Conservation (phyloP, 106 monocot species). For the Dendrobium nobile region DNA sequence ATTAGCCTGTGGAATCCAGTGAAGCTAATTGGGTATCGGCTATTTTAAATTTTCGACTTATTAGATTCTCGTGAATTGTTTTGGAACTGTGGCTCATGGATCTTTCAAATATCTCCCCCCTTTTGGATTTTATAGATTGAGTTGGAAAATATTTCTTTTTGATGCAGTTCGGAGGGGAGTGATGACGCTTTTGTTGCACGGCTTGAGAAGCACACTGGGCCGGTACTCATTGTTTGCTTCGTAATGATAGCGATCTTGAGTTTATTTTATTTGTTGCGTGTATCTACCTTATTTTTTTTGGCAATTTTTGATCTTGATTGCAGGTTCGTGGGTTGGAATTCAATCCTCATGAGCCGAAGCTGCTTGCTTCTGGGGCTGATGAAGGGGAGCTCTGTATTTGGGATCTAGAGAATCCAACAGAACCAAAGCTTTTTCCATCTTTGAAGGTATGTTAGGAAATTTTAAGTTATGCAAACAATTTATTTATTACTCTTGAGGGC, state of each 20-base stretch:
- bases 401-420: slow-evolving; percentile 75
- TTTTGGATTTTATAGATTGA: slow-evolving; percentile 1
- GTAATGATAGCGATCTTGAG: not conserved
- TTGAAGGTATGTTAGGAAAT: slow-evolving; percentile 51
- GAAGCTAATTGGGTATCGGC: slow-evolving; percentile 48
- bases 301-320: not conserved
- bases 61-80: not conserved
- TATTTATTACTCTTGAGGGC: not conserved
- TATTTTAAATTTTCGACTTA: not conserved
- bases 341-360: slow-evolving; percentile 48
- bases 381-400: slow-evolving; percentile 90
- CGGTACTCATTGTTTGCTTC: slow-evolving; percentile 34
- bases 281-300: not conserved
- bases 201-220: slow-evolving; percentile 78
- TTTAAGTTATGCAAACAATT: not conserved
- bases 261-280: not conserved
- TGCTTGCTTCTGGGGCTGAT: slow-evolving; percentile 95
- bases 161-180: slow-evolving; percentile 60
- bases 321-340: slow-evolving; percentile 96
- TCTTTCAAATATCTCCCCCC: not conserved
- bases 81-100: not conserved
- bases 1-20: slow-evolving; percentile 82
- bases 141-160: not conserved
- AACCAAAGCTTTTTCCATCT: slow-evolving; percentile 61
- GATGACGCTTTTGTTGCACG: slow-evolving; percentile 56